phyloP scores from a whole-genome alignment of 768 basidiomycete genomes.

The Termitomyces sp. region DNA sequence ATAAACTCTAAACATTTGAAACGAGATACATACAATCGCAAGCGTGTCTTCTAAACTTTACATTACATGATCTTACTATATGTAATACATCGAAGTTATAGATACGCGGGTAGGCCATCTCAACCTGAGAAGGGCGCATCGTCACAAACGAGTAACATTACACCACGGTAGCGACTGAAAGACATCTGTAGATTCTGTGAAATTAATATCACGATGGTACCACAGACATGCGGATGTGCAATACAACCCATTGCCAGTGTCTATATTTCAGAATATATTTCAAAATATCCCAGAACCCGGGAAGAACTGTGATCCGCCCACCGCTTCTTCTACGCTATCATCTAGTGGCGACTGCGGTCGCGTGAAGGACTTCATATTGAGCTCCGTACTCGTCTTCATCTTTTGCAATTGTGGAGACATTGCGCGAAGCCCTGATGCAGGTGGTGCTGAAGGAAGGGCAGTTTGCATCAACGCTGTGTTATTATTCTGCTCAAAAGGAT shows the following conservation, averaged over 20 bases:
- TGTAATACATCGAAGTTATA: not conserved
- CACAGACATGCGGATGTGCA: not conserved
- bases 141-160: not conserved
- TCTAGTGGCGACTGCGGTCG: constrained; percentile 13
- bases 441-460: constrained; percentile 8
- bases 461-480: constrained; percentile 10
- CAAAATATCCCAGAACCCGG: constrained; percentile 33
- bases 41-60: not conserved
- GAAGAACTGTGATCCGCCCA: constrained; percentile 28
- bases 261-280: constrained; percentile 15
- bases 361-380: constrained; percentile 36
- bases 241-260: not conserved
- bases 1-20: not conserved
- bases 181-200: not conserved
- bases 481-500: constrained; percentile 36
- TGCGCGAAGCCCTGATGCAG: constrained; percentile 7
- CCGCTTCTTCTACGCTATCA: constrained; percentile 17
- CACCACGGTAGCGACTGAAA: not conserved
- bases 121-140: not conserved
- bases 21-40: not conserved
- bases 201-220: not conserved
- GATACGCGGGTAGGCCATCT: not conserved
- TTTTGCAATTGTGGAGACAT: constrained; percentile 7
- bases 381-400: constrained; percentile 32
- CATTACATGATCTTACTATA: not conserved